Conservation (phyloP, 495 filamentous ascomycete species). For the Articulospora tetracladia region DNA sequence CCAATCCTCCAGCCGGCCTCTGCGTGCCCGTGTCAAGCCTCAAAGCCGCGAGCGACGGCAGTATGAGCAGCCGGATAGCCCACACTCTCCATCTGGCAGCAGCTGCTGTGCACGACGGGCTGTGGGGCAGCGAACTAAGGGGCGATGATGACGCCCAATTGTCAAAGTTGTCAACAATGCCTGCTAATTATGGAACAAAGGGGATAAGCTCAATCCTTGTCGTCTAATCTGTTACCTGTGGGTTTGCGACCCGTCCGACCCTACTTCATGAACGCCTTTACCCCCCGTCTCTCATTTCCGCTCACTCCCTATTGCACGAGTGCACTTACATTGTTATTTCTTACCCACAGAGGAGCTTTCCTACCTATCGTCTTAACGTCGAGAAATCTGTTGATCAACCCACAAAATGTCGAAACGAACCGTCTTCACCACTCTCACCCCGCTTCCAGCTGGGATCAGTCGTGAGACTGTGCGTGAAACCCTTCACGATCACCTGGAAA, state of each 20-base stretch:
- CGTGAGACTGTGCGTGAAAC: constrained; percentile 64
- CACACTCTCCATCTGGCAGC: not conserved
- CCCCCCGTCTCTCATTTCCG: not conserved
- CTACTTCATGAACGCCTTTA: not conserved
- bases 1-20: too few relatives aligned
- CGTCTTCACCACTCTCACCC: constrained; percentile 65
- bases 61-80: not conserved
- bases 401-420: constrained; percentile 50
- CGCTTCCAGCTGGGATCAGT: constrained; percentile 61
- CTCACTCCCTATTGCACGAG: not conserved
- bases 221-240: not conserved
- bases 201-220: not conserved
- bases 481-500: constrained; percentile 67
- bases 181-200: not conserved
- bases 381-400: not conserved
- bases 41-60: not conserved
- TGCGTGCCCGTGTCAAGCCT: not conserved
- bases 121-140: not conserved
- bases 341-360: not conserved
- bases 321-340: not conserved
- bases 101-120: not conserved
- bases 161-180: not conserved
- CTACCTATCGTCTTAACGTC: not conserved
- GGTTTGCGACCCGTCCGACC: not conserved
- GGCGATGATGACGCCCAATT: not conserved